Percentiles rank a stretch among this genome's conserved stretches.
Evolutionary conservation across 768 basidiomycete species (phyloP).

Genomic region (Trametes sanguinea): DNA sequence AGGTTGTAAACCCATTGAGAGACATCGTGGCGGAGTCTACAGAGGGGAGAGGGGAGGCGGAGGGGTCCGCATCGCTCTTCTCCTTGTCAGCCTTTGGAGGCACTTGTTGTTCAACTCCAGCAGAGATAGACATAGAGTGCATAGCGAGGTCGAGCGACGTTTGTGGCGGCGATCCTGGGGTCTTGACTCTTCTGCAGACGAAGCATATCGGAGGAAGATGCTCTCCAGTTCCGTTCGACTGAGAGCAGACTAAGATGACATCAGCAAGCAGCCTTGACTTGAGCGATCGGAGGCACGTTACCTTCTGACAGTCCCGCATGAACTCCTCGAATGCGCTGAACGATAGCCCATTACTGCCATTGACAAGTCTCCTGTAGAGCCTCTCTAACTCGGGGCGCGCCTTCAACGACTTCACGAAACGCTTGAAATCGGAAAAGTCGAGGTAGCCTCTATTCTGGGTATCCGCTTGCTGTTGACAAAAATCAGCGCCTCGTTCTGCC

Average conservation of each 20-base stretch:
- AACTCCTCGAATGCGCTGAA: conserved; percentile 49
- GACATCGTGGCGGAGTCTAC: conserved; percentile 41
- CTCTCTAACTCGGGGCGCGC: conserved; percentile 79
- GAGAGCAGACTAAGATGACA: conserved; percentile 37
- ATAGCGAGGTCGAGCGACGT: conserved; percentile 33
- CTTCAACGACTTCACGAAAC: conserved; percentile 81
- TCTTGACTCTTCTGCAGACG: conserved; percentile 4
- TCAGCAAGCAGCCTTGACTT: conserved; percentile 12
- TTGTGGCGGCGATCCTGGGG: conserved; percentile 28
- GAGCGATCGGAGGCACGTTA: conserved; percentile 35
- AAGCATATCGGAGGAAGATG: conserved; percentile 43
- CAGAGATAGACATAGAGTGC: conserved; percentile 21
- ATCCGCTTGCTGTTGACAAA: conserved; percentile 61
- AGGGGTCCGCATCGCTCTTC: not conserved
- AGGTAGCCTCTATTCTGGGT: conserved; percentile 54
- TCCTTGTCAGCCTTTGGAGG: not conserved
- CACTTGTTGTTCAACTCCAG: not conserved
- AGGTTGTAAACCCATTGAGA: conserved; percentile 70
- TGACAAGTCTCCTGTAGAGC: conserved; percentile 51
- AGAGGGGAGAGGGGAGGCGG: not conserved
- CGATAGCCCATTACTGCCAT: conserved; percentile 34
- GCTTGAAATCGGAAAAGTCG: conserved; percentile 78
- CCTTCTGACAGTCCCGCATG: conserved; percentile 55
- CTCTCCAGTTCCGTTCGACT: conserved; percentile 33
- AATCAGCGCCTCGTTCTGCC: not conserved